phyloP scores from a whole-genome alignment of 768 basidiomycete species.

The Terana coerulea region DNA sequence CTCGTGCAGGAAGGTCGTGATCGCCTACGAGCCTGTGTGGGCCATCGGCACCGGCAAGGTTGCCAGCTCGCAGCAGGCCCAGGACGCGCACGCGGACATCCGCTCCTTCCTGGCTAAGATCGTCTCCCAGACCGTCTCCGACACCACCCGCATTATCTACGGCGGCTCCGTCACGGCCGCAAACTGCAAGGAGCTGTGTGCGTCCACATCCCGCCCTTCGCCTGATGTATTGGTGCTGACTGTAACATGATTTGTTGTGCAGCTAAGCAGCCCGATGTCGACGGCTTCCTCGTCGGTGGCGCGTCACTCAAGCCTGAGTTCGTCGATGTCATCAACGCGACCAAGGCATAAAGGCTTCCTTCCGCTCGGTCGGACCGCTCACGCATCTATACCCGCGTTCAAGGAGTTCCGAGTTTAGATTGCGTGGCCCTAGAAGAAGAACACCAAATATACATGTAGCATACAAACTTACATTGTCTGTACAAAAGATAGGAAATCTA shows the following conservation, averaged over 20 bases:
- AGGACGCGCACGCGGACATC: slow-evolving; percentile 84
- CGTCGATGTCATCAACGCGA: slow-evolving; percentile 83
- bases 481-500: too few relatives aligned
- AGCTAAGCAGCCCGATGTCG: slow-evolving; percentile 82
- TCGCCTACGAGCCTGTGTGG: slow-evolving; percentile 98
- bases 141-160: slow-evolving; percentile 83
- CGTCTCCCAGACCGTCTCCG: slow-evolving; percentile 68
- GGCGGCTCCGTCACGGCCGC: slow-evolving; percentile 91
- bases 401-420: too few relatives aligned
- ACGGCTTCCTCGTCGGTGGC: slow-evolving; percentile 97
- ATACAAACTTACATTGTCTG: too few relatives aligned
- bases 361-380: not conserved
- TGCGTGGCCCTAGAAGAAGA: too few relatives aligned
- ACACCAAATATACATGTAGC: too few relatives aligned
- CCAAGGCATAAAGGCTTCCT: not conserved
- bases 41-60: slow-evolving; percentile 98
- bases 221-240: not conserved
- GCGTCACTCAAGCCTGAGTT: slow-evolving; percentile 99
- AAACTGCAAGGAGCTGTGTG: slow-evolving; percentile 86
- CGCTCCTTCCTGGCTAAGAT: slow-evolving; percentile 65
- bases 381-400: too few relatives aligned
- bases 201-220: slow-evolving; percentile 25
- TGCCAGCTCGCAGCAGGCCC: slow-evolving; percentile 88
- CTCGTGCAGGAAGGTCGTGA: slow-evolving; percentile 69
- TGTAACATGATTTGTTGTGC: not conserved